phyloP scores from a whole-genome alignment of 345 rosid species.

The Eucalyptus marginata region DNA sequence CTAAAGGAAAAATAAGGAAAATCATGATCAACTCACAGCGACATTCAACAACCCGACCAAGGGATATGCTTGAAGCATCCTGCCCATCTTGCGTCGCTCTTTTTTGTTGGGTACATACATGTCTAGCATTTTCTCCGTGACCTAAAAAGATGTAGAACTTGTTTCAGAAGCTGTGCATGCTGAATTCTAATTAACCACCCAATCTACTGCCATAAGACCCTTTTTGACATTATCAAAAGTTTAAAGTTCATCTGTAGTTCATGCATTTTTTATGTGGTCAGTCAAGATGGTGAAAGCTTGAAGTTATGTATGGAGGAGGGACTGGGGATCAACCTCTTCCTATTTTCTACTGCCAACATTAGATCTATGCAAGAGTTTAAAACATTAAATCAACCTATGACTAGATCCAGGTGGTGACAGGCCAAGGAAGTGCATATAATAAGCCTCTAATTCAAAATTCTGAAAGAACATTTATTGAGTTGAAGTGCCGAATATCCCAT shows the following conservation, averaged over 20 bases:
- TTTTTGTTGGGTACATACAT: not conserved
- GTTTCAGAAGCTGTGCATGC: not conserved
- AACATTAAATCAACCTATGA: not conserved
- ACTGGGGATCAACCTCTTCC: not conserved
- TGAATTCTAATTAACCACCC: not conserved
- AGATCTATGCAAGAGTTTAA: not conserved
- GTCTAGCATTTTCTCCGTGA: not conserved
- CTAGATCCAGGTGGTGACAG: not conserved
- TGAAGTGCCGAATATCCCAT: not conserved
- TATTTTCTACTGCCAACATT: not conserved
- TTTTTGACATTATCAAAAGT: not conserved
- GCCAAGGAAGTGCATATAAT: not conserved
- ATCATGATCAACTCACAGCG: constrained; percentile 57
- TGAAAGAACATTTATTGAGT: not conserved
- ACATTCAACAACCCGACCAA: constrained; percentile 60
- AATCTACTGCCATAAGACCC: not conserved
- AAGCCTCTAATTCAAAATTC: not conserved
- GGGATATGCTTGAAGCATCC: constrained; percentile 30
- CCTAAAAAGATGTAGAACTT: not conserved
- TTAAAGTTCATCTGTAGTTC: not conserved
- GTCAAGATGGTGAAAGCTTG: not conserved
- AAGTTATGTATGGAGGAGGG: not conserved
- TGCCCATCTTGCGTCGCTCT: constrained; percentile 5
- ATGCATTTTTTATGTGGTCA: not conserved
- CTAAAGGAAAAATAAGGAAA: not conserved